Base-by-base conservation (phyloP, 495 filamentous ascomycete species). In the Neurospora tetrasperma region DNA sequence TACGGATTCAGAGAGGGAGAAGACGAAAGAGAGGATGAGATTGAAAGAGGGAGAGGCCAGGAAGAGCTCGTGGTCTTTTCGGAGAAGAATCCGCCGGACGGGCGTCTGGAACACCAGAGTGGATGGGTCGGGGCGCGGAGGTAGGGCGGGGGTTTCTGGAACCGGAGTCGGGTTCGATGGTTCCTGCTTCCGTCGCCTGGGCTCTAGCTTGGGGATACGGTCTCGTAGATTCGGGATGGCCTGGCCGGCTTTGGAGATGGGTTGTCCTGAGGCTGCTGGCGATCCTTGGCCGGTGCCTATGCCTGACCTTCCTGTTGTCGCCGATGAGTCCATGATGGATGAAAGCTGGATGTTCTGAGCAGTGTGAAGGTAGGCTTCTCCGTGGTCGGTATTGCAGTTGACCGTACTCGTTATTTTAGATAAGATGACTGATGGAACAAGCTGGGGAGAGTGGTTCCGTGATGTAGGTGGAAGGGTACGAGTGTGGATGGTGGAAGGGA, bases 1-100 rank as follows among this genome's bases (percentile, higher is more conserved):
- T 48, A 96, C 92, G 0, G 91, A 89, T 73, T 98, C 94, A 48
- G 93, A 90, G 48, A 98, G 90, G 42, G 88, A 86, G 77, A 97
- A 97, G 74, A 97, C 87, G 78, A 97, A 99, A 23, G 91, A 88
- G 31, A 91, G 78, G 70, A 99, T 84, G 7, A 98, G 89, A 4
- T 82, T 85, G 79, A 94, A 91, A 8, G 94, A 92, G 0, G 90
- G 87, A 0, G 95, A 98, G 14, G 88, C 81, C 10, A 93, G 86
- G 79, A 97, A 99, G 8, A 93, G 82, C 16, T 92, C 87, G 79
- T 96, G 94, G 77, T 99, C 96, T 62, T 87, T 81, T 2, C 84
- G 81, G 4, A 93, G 93, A 35, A 98, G 83, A 71, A 99, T 97
- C 9, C 94, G 89, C 69, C 94, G 86, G 18, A 80, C 85, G 39